These are phyloP conservation scores for Kodamaea lidongshanica DNA, from an alignment of 805 yeast species.

Conservation along the genomic window DNA sequence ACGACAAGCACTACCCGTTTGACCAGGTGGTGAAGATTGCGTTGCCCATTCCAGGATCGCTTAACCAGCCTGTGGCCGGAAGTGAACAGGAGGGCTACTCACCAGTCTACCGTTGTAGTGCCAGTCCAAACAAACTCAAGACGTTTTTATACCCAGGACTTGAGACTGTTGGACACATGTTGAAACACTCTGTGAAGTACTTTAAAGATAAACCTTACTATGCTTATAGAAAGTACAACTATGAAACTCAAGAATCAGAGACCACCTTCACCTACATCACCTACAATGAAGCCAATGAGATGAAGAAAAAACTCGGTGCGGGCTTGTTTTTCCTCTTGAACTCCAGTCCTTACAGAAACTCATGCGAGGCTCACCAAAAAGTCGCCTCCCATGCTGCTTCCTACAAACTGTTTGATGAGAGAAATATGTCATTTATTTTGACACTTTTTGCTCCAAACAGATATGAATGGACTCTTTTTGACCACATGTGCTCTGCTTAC, in stretches of 20 bases:
- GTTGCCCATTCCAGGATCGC: conserved; percentile 14
- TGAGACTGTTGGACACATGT: conserved; percentile 15
- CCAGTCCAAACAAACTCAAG: conserved; percentile 20
- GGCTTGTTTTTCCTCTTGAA: conserved; percentile 19
- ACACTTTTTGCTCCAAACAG: conserved; percentile 31
- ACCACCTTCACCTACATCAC: conserved; percentile 12
- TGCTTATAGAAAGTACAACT: conserved; percentile 16
- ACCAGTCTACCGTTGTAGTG: conserved; percentile 25
- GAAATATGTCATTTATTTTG: conserved; percentile 26
- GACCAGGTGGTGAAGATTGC: conserved; percentile 9
- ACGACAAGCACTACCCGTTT: conserved; percentile 9
- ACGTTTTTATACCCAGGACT: conserved; percentile 14
- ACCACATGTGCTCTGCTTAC: conserved; percentile 28
- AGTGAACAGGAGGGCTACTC: conserved; percentile 21
- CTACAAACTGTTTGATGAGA: conserved; percentile 11
- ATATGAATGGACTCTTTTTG: conserved; percentile 33
- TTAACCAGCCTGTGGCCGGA: conserved; percentile 10
- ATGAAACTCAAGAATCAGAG: conserved; percentile 12
- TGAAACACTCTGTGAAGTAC: conserved; percentile 13
- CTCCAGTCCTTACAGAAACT: conserved; percentile 15
- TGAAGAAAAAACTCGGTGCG: conserved; percentile 15
- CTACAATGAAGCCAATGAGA: conserved; percentile 13
- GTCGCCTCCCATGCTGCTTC: conserved; percentile 14
- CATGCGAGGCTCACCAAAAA: conserved; percentile 17
- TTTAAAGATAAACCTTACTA: conserved; percentile 13